These are phyloP conservation scores for Tricharina praecox DNA, from an alignment of 495 filamentous ascomycete genomes.

Conservation along the genomic window DNA sequence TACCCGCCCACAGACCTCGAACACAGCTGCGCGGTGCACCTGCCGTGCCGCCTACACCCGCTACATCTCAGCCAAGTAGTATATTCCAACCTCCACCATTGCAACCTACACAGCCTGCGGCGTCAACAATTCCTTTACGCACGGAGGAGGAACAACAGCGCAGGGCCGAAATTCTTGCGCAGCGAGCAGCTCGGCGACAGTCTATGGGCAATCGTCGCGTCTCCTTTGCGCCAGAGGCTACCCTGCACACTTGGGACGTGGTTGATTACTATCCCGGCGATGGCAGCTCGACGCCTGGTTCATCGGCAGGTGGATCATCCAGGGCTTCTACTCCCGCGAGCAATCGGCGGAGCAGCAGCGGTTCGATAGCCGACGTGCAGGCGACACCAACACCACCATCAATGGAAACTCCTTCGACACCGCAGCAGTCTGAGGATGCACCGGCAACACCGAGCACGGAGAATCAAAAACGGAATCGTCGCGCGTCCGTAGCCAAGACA, in stretches of 20 bases:
- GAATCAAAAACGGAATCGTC: conserved; percentile 46
- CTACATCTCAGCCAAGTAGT: conserved; percentile 12
- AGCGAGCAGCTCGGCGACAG: conserved; percentile 73
- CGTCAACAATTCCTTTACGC: conserved; percentile 34
- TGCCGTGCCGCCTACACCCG: conserved; percentile 20
- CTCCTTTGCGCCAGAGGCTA: conserved; percentile 94
- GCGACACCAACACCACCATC: conserved; percentile 26
- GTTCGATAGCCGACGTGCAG: conserved; percentile 23
- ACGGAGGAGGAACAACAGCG: conserved; percentile 74
- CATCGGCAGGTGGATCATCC: conserved; percentile 29
- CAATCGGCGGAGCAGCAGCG: conserved; percentile 24
- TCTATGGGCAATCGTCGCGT: conserved; percentile 86
- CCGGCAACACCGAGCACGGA: conserved; percentile 53
- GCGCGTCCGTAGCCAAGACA: conserved; percentile 42
- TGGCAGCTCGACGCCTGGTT: conserved; percentile 19
- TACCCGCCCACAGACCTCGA: conserved; percentile 14
- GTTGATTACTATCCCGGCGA: conserved; percentile 45
- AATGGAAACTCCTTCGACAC: conserved; percentile 48
- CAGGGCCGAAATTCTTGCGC: conserved; percentile 52
- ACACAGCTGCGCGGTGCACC: conserved; percentile 28
- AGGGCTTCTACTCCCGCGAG: conserved; percentile 32
- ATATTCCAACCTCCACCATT: conserved; percentile 8
- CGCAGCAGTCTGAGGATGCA: conserved; percentile 43
- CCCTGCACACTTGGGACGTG: conserved; percentile 93
- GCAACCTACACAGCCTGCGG: conserved; percentile 30